Conservation (phyloP, 2,329 filamentous ascomycete genomes). For the Phialocephala sp. region DNA sequence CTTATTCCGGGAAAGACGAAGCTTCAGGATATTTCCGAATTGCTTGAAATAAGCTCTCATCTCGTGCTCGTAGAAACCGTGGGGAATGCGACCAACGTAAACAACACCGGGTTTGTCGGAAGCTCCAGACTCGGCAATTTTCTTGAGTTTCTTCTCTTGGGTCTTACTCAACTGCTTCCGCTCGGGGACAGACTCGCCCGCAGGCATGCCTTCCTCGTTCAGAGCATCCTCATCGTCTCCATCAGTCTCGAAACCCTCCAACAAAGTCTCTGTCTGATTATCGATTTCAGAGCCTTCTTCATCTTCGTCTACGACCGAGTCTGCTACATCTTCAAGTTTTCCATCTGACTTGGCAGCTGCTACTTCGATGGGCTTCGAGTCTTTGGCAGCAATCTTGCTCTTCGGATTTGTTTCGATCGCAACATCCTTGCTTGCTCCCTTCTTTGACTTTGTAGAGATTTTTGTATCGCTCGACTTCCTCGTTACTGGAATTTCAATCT, state of each 20-base stretch:
- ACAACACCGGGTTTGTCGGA: constrained; percentile 74
- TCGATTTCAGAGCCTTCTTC: constrained; percentile 46
- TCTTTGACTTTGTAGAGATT: constrained; percentile 6
- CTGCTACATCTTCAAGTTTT: constrained; percentile 18
- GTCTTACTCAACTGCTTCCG: constrained; percentile 48
- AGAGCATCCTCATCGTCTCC: constrained; percentile 51
- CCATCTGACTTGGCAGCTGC: constrained; percentile 20
- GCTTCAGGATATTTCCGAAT: constrained; percentile 79
- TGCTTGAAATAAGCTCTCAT: constrained; percentile 94
- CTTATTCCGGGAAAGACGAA: constrained; percentile 89
- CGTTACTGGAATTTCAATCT: constrained; percentile 15
- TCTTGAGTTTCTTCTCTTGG: constrained; percentile 56
- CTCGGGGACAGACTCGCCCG: constrained; percentile 50
- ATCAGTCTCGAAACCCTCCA: constrained; percentile 61
- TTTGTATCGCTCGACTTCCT: constrained; percentile 31
- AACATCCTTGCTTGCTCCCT: constrained; percentile 24
- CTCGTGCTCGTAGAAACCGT: constrained; percentile 97
- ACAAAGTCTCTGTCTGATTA: constrained; percentile 58
- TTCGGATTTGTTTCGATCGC: constrained; percentile 21
- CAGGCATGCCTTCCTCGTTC: constrained; percentile 50
- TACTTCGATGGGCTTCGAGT: constrained; percentile 22
- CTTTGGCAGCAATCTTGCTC: constrained; percentile 14
- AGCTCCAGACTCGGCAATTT: constrained; percentile 47
- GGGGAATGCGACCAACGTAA: constrained; percentile 89
- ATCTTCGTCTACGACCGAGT: constrained; percentile 28